Conservation (phyloP, 345 rosid species). For the Citrus unshiu region DNA sequence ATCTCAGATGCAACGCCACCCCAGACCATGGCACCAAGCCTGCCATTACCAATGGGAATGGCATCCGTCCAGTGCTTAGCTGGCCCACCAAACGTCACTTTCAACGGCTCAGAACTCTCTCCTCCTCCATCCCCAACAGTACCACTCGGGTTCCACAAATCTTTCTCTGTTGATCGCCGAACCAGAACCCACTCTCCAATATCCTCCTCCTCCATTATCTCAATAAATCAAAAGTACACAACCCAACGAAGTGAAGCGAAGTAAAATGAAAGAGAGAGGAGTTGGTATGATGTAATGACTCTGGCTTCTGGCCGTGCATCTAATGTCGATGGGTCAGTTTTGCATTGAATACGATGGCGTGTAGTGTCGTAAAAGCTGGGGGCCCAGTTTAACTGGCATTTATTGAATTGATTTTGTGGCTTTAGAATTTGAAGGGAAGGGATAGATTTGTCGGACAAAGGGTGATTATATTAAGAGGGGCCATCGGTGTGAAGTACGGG, state of each 20-base stretch:
- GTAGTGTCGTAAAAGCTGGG: not conserved
- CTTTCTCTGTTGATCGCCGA: conserved; percentile 43
- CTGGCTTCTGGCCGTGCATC: not conserved
- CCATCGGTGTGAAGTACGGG: not conserved
- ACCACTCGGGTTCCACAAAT: conserved; percentile 37
- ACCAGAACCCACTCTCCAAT: conserved; percentile 41
- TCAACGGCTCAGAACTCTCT: conserved; percentile 43
- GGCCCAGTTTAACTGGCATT: not conserved
- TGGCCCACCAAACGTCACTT: conserved; percentile 62
- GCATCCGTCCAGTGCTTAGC: conserved; percentile 89
- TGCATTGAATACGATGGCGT: not conserved
- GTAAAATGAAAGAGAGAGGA: not conserved
- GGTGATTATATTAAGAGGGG: not conserved
- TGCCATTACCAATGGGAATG: conserved; percentile 84
- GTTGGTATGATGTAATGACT: not conserved
- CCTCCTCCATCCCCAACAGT: conserved; percentile 23
- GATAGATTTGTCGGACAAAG: too few species aligned
- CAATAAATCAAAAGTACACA: not conserved
- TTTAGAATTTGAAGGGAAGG: not conserved
- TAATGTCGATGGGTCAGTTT: not conserved
- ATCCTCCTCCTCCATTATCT: conserved; percentile 28
- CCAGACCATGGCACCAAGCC: conserved; percentile 96
- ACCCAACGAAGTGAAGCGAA: not conserved
- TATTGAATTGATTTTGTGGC: not conserved
- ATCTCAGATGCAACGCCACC: conserved; percentile 76